Conservation (phyloP, 371 early-diverging fungal species). For the Rhizomucor pusillus region DNA sequence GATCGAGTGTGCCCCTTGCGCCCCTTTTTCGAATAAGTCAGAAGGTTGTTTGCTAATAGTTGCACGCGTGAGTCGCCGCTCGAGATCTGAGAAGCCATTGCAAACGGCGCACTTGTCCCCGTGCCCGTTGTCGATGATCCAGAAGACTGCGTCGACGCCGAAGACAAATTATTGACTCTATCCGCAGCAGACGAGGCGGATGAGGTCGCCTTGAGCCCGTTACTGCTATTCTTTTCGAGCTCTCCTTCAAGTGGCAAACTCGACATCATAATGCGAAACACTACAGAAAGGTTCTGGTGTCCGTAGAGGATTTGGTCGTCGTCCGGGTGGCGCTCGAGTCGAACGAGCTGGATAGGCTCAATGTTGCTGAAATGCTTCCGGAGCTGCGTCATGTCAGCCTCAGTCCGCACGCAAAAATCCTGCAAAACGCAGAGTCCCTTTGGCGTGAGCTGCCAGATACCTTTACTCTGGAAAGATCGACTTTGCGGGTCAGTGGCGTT, state of each 20-base stretch:
- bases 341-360: constrained; percentile 36
- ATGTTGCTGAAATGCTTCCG: constrained; percentile 38
- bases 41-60: constrained; percentile 35
- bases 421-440: constrained; percentile 62
- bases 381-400: constrained; percentile 26
- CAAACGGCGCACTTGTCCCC: constrained; percentile 16
- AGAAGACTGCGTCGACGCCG: constrained; percentile 14
- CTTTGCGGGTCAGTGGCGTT: constrained; percentile 51
- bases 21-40: constrained; percentile 29
- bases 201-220: not conserved
- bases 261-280: constrained; percentile 46
- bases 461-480: constrained; percentile 50
- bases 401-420: constrained; percentile 47
- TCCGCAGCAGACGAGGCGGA: not conserved
- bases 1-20: not conserved
- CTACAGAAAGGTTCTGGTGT: constrained; percentile 23
- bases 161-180: not conserved
- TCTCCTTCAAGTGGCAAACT: constrained; percentile 42
- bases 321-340: constrained; percentile 41
- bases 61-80: constrained; percentile 33
- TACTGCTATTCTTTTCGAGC: constrained; percentile 2
- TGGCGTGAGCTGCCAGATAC: constrained; percentile 56
- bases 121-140: constrained; percentile 9
- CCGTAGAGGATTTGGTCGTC: constrained; percentile 39
- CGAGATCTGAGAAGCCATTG: constrained; percentile 15